Base-by-base conservation (phyloP, 306 rosid genomes). In the Dryas drummondii region DNA sequence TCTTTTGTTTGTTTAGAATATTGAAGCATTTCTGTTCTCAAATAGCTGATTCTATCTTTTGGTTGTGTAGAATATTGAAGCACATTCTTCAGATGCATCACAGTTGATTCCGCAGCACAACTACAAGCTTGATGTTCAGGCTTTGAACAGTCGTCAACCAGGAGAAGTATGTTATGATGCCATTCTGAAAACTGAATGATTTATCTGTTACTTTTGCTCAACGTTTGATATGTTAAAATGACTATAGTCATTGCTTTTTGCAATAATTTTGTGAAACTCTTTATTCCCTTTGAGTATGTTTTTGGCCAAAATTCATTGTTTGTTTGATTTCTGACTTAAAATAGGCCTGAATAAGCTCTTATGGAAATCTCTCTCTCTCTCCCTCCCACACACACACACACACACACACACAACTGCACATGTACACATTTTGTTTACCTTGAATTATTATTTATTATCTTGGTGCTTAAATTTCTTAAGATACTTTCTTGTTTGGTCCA, bases 91-190 rank as follows among this genome's bases (percentile, higher is more conserved):
- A 70, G 99, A 96, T 46, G 97, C 91, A 26, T 86, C 96, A 60
- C 93, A 81, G 78, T 76, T 96, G 71, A 76, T 86, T 88, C 99
- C 99, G 22, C 99, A 96, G 80, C 97, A 96, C 78, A 96, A 92
- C 84, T 96, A 92, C 90, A 96, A 83, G 89, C 99, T 96, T 78
- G 98, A 96, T 89, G 99, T 85, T 80, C 92, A 96, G 52, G 84
- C 98, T 77, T 54, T 96, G 83, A 96, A 89, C 81, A 85, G 86
- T 74, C 97, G 87, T 76, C 93, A 79, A 69, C 99, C 99, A 73
- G 98, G 98, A 76, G 99, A 96, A 92, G 98, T 96, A 87, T 64
- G 64, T 42, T 26, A 63, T 82, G 42, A 71, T 62, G 67, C 52
- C 78, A 74, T 71, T 79, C 68, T 63, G 50, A 66, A 57, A 59